Conservation (phyloP, 345 rosid species). For the Linum trigynum region DNA sequence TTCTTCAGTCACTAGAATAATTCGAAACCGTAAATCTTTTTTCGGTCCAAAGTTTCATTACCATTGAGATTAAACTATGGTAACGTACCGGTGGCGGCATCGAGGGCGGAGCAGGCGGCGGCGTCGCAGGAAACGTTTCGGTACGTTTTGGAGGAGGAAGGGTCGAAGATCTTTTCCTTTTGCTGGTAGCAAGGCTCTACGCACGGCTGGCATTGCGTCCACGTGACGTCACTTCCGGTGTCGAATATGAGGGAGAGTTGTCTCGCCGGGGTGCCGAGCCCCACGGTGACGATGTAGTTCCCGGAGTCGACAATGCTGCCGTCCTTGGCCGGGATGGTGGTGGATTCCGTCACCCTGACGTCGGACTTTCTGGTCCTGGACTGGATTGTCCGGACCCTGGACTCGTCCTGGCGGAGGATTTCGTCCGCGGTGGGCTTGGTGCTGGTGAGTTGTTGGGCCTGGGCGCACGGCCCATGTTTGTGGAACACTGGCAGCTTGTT, state of each 20-base stretch:
- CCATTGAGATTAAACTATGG: not conserved
- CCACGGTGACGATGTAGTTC: slow-evolving; percentile 17
- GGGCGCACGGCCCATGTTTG: not conserved
- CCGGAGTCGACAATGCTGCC: slow-evolving; percentile 1
- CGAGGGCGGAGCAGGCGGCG: not conserved
- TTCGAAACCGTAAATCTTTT: not conserved
- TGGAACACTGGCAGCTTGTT: not conserved
- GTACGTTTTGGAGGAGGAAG: slow-evolving; percentile 16
- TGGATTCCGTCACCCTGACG: not conserved
- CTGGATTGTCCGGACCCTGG: slow-evolving; percentile 11
- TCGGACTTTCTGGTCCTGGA: not conserved
- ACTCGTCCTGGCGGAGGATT: slow-evolving; percentile 10
- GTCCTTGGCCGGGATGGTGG: not conserved
- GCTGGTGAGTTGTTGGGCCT: not conserved
- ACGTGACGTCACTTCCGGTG: slow-evolving; percentile 23
- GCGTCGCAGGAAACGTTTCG: slow-evolving; percentile 18
- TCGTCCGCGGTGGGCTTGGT: not conserved
- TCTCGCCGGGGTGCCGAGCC: slow-evolving; percentile 17
- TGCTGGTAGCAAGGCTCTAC: slow-evolving; percentile 14
- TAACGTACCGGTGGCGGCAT: slow-evolving; percentile 1
- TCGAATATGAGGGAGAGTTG: slow-evolving; percentile 14
- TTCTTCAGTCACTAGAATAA: not conserved
- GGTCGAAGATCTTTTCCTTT: slow-evolving; percentile 15
- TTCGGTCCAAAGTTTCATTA: not conserved
- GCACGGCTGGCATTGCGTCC: slow-evolving; percentile 32